Percentiles rank a stretch among this genome's conserved stretches.
These are phyloP conservation scores for Gleditsia sinensis DNA, from an alignment of 306 rosid genomes.

Conservation along the genomic window DNA sequence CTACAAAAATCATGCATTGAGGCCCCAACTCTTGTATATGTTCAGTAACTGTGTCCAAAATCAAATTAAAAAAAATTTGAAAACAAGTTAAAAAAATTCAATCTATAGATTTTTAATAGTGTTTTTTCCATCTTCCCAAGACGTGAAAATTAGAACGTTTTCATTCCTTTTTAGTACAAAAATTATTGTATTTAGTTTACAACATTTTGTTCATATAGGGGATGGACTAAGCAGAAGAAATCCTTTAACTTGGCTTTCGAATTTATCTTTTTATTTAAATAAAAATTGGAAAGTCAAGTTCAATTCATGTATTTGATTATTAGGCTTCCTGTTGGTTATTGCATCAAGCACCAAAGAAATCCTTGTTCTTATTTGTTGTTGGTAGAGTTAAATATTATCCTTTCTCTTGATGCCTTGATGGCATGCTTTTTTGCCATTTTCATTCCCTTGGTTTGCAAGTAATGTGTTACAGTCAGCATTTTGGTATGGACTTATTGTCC, in stretches of 20 bases:
- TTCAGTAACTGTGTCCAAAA: no score
- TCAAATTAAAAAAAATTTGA: no score
- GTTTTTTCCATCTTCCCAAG: neutral
- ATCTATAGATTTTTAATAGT: no score
- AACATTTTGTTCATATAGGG: neutral
- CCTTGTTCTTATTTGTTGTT: neutral
- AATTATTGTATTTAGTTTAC: neutral
- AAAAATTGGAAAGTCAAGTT: conserved; percentile 10
- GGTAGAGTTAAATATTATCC: conserved; percentile 15
- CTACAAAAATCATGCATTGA: no score
- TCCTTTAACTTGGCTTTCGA: conserved; percentile 11
- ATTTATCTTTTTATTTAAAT: neutral
- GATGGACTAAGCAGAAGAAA: neutral
- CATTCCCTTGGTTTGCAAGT: conserved; percentile 57
- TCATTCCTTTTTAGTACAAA: no score
- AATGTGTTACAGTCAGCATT: conserved; percentile 83
- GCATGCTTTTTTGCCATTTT: conserved; percentile 13
- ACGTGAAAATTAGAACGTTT: neutral
- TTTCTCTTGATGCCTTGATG: conserved; percentile 29
- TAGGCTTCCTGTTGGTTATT: conserved; percentile 27
- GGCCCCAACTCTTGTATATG: no score
- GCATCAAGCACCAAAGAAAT: conserved; percentile 26
- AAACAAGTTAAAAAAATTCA: neutral
- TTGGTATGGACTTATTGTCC: conserved; percentile 96
- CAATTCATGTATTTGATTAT: conserved; percentile 23